These are phyloP conservation scores for Pontederia paniculata DNA, from an alignment of 176 grass and related monocot genomes.

Conservation along the genomic window DNA sequence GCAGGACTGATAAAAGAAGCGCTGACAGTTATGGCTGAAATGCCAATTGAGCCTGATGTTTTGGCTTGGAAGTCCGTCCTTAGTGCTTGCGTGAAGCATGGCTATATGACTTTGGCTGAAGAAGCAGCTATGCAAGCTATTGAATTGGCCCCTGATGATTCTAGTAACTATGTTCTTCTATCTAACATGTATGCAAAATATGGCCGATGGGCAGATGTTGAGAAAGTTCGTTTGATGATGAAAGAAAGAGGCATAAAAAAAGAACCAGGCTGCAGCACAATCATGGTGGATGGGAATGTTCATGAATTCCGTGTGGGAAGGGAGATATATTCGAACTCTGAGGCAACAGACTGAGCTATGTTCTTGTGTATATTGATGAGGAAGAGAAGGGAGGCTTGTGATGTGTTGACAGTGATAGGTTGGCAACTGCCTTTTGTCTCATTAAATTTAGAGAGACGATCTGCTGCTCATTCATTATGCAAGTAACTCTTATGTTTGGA, in stretches of 20 bases:
- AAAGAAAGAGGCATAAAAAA: neutral
- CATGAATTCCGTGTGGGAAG: neutral
- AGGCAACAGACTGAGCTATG: neutral
- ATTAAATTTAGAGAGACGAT: neutral
- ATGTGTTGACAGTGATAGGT: neutral
- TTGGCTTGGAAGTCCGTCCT: neutral
- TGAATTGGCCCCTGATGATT: neutral
- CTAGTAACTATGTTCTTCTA: neutral
- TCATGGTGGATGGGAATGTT: neutral
- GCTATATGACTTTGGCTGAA: neutral
- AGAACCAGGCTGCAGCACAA: neutral
- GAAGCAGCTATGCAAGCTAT: neutral
- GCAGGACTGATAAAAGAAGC: neutral
- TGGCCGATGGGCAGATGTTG: constrained; percentile 1
- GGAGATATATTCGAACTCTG: neutral
- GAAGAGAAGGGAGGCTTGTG: neutral
- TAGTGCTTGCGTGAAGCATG: neutral
- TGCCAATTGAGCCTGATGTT: constrained; percentile 1
- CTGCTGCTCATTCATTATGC: neutral
- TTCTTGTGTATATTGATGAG: neutral
- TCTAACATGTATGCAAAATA: constrained; percentile 3
- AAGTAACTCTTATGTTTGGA: neutral
- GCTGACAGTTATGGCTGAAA: neutral
- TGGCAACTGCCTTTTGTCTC: neutral
- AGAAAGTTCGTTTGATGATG: neutral